A percentile compares a stretch with the other conserved stretches of the same genome.
phyloP scores from a whole-genome alignment of 345 rosid genomes.

The Eucalyptus curtisii region DNA sequence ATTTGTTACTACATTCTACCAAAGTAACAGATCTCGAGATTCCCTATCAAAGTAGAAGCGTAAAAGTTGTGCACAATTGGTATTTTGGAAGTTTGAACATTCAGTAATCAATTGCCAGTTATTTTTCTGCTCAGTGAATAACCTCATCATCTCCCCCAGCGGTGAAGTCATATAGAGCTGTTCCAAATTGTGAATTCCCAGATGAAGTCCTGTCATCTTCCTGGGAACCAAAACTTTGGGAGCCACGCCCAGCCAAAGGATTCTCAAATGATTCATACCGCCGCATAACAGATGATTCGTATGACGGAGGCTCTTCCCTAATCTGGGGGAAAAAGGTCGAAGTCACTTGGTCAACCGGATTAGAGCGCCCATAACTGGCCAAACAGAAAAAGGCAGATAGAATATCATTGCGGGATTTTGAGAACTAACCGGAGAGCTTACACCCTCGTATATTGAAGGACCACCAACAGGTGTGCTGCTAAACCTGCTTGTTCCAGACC shows the following conservation, averaged over 20 bases:
- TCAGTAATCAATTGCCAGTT: background rate
- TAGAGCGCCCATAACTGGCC: background rate
- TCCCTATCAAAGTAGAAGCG: background rate
- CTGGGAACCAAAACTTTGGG: conserved; percentile 53
- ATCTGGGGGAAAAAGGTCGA: conserved; percentile 27
- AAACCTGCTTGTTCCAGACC: conserved; percentile 41
- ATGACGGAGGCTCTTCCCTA: conserved; percentile 91
- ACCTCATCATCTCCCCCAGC: conserved; percentile 99
- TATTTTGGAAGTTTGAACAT: background rate
- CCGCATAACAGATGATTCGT: conserved; percentile 47
- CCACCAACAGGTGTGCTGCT: conserved; percentile 3
- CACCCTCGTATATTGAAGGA: conserved; percentile 49
- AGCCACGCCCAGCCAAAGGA: conserved; percentile 49
- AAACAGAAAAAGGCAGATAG: background rate
- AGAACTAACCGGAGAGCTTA: conserved; percentile 58
- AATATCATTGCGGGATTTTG: background rate
- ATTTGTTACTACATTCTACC: background rate
- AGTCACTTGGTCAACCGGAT: background rate
- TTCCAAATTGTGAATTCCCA: conserved; percentile 54
- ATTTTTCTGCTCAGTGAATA: background rate
- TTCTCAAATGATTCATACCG: conserved; percentile 66
- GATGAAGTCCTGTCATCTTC: conserved; percentile 55
- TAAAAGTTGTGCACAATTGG: background rate
- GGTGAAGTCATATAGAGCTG: conserved; percentile 89
- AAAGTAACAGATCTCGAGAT: background rate